Conservation (phyloP, 768 basidiomycete species). For the Tephrocybe sp. region DNA sequence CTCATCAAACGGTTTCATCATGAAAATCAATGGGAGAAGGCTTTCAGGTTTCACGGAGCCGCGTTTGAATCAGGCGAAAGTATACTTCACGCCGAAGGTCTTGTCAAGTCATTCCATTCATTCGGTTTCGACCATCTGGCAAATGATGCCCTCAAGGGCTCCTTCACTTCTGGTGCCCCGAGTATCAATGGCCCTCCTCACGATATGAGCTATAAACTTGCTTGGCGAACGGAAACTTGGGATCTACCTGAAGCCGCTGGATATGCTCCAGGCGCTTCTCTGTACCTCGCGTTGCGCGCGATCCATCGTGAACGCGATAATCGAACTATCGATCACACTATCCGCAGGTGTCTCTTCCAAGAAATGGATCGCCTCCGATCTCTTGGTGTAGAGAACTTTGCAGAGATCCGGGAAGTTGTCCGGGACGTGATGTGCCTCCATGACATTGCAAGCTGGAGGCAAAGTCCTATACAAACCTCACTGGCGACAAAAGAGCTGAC, state of each 20-base stretch:
- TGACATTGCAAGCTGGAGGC: constrained; percentile 70
- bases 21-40: constrained; percentile 89
- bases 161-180: constrained; percentile 28
- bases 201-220: constrained; percentile 71
- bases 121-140: constrained; percentile 93
- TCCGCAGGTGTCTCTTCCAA: constrained; percentile 48
- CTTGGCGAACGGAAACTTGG: constrained; percentile 96
- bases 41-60: constrained; percentile 88
- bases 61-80: constrained; percentile 60
- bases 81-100: constrained; percentile 51
- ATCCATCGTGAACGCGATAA: constrained; percentile 76
- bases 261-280: constrained; percentile 47
- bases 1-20: constrained; percentile 87
- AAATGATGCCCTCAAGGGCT: constrained; percentile 54
- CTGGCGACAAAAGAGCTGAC: constrained; percentile 32
- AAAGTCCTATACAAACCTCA: constrained; percentile 28
- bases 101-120: constrained; percentile 78
- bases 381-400: constrained; percentile 77
- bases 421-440: constrained; percentile 78
- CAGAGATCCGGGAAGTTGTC: constrained; percentile 65
- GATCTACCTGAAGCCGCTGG: constrained; percentile 72
- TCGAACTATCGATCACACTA: constrained; percentile 40
- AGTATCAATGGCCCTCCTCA: constrained; percentile 28
- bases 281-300: constrained; percentile 80
- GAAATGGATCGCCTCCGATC: constrained; percentile 64